Base-by-base conservation (phyloP, 2,329 filamentous ascomycete genomes). In the Bipolaris cookei region DNA sequence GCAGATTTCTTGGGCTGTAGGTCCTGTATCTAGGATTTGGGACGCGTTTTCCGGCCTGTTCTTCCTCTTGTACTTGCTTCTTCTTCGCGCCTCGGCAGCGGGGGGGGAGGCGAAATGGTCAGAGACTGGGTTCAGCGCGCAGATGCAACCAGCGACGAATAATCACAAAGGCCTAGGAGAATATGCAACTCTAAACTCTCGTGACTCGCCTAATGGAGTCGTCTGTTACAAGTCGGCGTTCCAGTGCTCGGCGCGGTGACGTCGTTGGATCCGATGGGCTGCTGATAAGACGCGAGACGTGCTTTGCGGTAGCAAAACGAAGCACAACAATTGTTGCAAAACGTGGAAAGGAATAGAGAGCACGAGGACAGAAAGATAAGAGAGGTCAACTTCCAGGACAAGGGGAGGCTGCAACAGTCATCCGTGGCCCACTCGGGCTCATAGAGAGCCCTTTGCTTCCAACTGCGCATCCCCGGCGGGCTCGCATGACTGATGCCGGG, bases 81-180 rank as follows among this genome's bases (percentile, higher is more conserved):
- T 58, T 46, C 14, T 50, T 49, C 45, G 37, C n/a, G 35, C 21
- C 35, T 38, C 32, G 41, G 34, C 38, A 48, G 50, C 30, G 38
- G 34, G 37, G 54, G 50, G 23, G 38, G 34, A 37, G 54, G 37
- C 37, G 21, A 14, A 37, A 47, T 56, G 58, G 64, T 74, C 70
- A 74, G 66, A 60, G 70, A 69, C 53, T 67, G 34, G 64, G 62
- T 65, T 61, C 62, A 65, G 62, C 59, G 60, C 51, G 62, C 62
- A 67, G 65, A 61, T 45, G 64, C 63, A 64, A 38, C 30, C 43
- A 49, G 39, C 21, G 30, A 25, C 37, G 34, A 34, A 13, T 8
- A 39, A 25, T 30, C 42, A 43, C 42, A 43, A 25, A 28, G n/a
- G 13, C 30, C 28, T 10, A 41, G 34, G 16, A 28, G 21, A 10